phyloP scores from a whole-genome alignment of 2,329 filamentous ascomycete species.

The Periconia sp. region DNA sequence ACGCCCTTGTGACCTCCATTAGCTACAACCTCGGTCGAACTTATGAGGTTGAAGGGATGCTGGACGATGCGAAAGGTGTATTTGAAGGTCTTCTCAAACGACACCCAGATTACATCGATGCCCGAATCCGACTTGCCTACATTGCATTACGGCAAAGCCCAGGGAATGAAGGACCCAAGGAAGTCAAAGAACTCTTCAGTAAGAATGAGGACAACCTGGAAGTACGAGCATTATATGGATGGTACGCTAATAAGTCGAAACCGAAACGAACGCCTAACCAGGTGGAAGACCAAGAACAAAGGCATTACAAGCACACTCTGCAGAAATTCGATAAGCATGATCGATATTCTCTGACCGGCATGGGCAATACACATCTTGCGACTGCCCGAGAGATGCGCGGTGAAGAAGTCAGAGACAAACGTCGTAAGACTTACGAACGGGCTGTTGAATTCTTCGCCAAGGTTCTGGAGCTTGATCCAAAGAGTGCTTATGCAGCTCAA shows the following conservation, averaged over 20 bases:
- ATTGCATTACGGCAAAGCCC: conserved; percentile 81
- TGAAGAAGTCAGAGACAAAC: conserved; percentile 87
- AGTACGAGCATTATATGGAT: conserved; percentile 89
- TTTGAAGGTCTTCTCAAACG: conserved; percentile 84
- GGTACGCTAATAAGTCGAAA: conserved; percentile 89
- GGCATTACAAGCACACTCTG: conserved; percentile 94
- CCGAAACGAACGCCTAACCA: conserved; percentile 74
- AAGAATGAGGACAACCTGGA: conserved; percentile 84
- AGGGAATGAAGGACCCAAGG: conserved; percentile 82
- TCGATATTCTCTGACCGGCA: conserved; percentile 91
- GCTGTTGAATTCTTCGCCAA: conserved; percentile 99
- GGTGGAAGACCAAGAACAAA: conserved; percentile 85
- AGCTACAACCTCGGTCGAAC: conserved; percentile 95
- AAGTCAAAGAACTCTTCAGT: conserved; percentile 82
- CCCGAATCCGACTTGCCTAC: conserved; percentile 83
- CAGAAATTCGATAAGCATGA: conserved; percentile 93
- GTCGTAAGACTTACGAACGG: conserved; percentile 81
- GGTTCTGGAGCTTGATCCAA: conserved; percentile 88
- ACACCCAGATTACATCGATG: conserved; percentile 91
- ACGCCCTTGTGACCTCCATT: conserved; percentile 91
- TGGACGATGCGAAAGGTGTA: conserved; percentile 81
- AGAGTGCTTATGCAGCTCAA: conserved; percentile 94
- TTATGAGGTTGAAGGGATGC: conserved; percentile 81
- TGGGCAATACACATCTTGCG: conserved; percentile 92
- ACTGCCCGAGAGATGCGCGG: conserved; percentile 93